A percentile compares a stretch with the other conserved stretches of the same genome.
phyloP scores from a whole-genome alignment of 1,284 basidiomycete species.

The Chiua sp. region DNA sequence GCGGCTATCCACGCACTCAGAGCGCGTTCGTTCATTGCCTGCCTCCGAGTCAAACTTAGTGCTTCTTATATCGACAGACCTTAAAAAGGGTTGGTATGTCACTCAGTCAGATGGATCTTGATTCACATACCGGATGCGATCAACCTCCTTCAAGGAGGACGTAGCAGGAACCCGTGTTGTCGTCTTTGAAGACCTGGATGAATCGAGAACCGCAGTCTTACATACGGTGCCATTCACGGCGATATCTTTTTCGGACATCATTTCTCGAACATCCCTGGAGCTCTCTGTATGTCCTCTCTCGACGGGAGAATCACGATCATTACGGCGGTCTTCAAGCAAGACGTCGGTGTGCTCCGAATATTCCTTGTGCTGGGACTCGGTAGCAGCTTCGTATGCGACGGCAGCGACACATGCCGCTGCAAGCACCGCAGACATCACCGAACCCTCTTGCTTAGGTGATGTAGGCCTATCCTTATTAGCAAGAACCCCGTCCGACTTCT shows the following conservation, averaged over 20 bases:
- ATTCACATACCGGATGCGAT: slow-evolving; percentile 2
- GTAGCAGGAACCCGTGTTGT: neutral
- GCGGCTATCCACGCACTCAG: neutral
- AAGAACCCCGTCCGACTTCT: neutral
- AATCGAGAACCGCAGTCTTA: neutral
- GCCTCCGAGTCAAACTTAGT: neutral
- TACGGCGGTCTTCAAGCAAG: neutral
- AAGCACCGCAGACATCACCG: slow-evolving; percentile 13
- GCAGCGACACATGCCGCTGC: slow-evolving; percentile 16
- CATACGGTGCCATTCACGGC: neutral
- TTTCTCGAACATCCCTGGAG: neutral
- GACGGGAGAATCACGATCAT: neutral
- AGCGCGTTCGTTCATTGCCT: neutral
- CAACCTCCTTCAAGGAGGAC: neutral
- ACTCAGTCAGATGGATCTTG: neutral
- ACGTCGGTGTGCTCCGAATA: neutral
- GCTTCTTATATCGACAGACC: neutral
- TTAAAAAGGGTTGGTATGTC: neutral
- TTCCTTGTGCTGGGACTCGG: slow-evolving; percentile 11
- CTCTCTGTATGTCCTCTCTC: neutral
- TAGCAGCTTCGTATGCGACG: slow-evolving; percentile 11
- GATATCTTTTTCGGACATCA: neutral
- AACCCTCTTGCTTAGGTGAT: slow-evolving; percentile 12
- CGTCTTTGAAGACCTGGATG: neutral
- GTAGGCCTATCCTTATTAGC: neutral